Evolutionary conservation across 805 yeast genomes (phyloP).

Genomic region (Ogataea nitratoaversa): DNA sequence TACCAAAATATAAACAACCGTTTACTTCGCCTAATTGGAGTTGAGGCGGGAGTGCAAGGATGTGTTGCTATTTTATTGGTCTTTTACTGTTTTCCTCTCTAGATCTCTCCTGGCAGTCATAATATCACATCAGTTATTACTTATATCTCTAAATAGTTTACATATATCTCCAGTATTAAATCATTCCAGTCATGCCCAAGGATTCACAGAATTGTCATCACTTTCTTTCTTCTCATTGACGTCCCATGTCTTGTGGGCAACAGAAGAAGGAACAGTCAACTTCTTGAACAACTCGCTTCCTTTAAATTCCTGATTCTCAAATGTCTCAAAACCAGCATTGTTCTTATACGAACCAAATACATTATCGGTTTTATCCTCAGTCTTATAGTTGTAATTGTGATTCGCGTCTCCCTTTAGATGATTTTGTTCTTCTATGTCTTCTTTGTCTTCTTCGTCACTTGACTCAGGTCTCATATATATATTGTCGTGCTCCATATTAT

Average conservation of each 20-base stretch:
- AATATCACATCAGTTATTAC: too few species aligned
- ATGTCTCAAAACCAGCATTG: too few species aligned
- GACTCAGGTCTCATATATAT: slow-evolving; percentile 3
- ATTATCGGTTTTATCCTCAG: slow-evolving; percentile 11
- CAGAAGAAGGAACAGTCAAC: slow-evolving; percentile 43
- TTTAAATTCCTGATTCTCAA: slow-evolving; percentile 14
- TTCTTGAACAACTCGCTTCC: slow-evolving; percentile 48
- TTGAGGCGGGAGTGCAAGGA: too few species aligned
- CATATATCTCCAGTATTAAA: not conserved
- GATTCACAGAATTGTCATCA: slow-evolving; percentile 59
- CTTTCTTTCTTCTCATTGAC: slow-evolving; percentile 39
- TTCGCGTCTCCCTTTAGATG: too few species aligned
- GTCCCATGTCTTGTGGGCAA: slow-evolving; percentile 52
- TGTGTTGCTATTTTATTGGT: too few species aligned
- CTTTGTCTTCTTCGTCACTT: not conserved
- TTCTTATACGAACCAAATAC: too few species aligned
- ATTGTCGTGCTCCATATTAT: slow-evolving; percentile 10
- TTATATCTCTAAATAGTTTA: too few species aligned
- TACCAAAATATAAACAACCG: too few species aligned
- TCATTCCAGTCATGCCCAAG: slow-evolving; percentile 43
- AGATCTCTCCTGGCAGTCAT: too few species aligned
- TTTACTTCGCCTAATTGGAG: too few species aligned
- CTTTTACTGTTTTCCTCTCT: too few species aligned
- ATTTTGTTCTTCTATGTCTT: slow-evolving; percentile 12
- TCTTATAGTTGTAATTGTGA: not conserved